Evolutionary conservation across 1,284 basidiomycete genomes (phyloP), one percentile per base, ranked within the genome.

Genomic region (Rhodotorula sp.): DNA sequence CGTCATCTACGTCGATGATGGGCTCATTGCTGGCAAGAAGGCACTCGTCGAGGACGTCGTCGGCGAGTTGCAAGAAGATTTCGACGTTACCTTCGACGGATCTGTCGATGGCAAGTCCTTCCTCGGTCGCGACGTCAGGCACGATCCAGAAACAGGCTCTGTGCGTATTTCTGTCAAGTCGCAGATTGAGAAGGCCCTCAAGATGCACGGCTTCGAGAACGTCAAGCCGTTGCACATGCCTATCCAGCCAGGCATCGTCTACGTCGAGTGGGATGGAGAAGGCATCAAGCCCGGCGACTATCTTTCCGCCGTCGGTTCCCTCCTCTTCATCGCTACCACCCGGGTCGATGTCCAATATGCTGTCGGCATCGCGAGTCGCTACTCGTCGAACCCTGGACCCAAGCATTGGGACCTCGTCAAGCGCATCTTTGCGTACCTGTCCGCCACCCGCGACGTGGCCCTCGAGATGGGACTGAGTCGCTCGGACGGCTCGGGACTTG

Each of bases 291-390:
- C 28, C 26, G 2, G 18, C 44, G 28, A 59, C 46, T 59, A 59
- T 46, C 44, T 47, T 46, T 47, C 57, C 10, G 44, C 28, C 15
- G 57, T 59, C 44, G 57, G 56, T 26, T 30, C 26, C 11, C 44
- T 58, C 5, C 28, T 48, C 47, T 59, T 59, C 46, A 59, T 59
- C 58, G 46, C 58, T 28, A 47, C n/a, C n/a, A 59, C 58, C 4
- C 46, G 58, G 10, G 46, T 47, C 47, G 47, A 59, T 47, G n/a
- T 59, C n/a, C 58, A 59, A 30, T 50, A 31, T 46, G 56, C 56
- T 8, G 58, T 50, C 46, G 30, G 47, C 22, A 20, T 59, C 58
- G 30, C 31, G 5, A 16, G 16, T 15, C 57, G 57, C 28, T 59
- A 47, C 57, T 47, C 57, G 20, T 10, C 7, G 24, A 59, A 59